phyloP scores from a whole-genome alignment of 2,329 filamentous ascomycete genomes.

The Helminthosporium solani region DNA sequence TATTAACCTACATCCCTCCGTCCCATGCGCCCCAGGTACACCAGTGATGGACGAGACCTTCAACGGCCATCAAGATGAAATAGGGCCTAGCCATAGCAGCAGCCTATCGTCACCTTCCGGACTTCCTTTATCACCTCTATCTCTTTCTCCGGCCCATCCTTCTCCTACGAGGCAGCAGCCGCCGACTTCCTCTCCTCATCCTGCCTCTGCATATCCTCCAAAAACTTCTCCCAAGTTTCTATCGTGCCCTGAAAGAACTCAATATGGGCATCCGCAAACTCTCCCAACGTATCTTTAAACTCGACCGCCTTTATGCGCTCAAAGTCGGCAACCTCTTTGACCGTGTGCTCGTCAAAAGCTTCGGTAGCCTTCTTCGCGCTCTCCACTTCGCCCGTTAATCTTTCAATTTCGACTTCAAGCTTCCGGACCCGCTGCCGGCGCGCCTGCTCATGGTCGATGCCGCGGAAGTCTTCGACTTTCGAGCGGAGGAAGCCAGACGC shows the following conservation, averaged over 20 bases:
- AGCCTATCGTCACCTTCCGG: neutral
- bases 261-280: conserved; percentile 80
- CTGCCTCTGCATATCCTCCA: conserved; percentile 82
- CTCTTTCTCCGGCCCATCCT: neutral
- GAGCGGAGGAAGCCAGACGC: conserved; percentile 86
- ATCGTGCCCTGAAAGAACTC: conserved; percentile 80
- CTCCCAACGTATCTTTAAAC: conserved; percentile 83
- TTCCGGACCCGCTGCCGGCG: conserved; percentile 84
- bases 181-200: conserved; percentile 40
- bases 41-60: neutral
- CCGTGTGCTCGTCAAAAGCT: conserved; percentile 93
- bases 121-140: neutral
- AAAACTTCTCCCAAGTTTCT: conserved; percentile 83
- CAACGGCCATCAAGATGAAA: neutral
- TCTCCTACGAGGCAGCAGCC: neutral
- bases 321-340: conserved; percentile 89
- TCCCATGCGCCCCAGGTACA: neutral
- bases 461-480: conserved; percentile 95
- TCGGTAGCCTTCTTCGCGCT: conserved; percentile 82
- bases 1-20: neutral
- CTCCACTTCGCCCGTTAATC: conserved; percentile 83
- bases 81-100: neutral
- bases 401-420: conserved; percentile 88
- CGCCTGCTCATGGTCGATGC: conserved; percentile 92
- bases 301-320: conserved; percentile 94